These are phyloP conservation scores for Arthrobotrys iridis DNA, from an alignment of 2,329 filamentous ascomycete species.

Conservation along the genomic window DNA sequence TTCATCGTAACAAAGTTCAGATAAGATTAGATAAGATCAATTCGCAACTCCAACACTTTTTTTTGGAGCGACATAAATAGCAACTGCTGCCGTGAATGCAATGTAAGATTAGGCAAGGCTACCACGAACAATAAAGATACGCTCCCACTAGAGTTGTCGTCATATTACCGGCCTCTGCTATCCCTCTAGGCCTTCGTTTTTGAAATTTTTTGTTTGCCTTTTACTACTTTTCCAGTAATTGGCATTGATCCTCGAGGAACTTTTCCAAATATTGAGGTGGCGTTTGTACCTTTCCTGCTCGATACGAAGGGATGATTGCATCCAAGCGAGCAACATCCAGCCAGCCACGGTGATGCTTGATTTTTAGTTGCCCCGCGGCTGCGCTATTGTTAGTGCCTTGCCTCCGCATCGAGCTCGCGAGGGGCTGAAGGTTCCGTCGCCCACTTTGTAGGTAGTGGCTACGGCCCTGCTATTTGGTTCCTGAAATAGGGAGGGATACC, in stretches of 20 bases:
- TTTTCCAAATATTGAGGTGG: background rate
- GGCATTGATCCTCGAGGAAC: background rate
- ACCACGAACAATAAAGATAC: no score
- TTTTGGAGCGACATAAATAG: no score
- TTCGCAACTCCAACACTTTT: conserved; percentile 18
- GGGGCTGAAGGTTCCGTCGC: conserved; percentile 32
- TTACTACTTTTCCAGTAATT: no score
- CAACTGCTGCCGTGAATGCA: no score
- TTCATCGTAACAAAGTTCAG: no score
- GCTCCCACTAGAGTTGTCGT: no score
- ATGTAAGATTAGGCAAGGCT: no score
- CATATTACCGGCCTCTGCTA: no score
- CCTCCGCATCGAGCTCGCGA: conserved; percentile 20
- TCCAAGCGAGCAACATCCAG: conserved; percentile 24
- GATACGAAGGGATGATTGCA: conserved; percentile 3
- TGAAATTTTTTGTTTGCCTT: no score
- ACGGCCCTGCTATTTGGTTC: conserved; percentile 29
- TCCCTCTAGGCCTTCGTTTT: no score
- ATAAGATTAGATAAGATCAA: conserved; percentile 10
- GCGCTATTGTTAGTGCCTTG: conserved; percentile 34
- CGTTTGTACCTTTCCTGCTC: background rate
- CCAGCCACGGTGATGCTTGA: conserved; percentile 36
- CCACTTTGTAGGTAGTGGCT: background rate
- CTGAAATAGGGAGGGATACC: background rate
- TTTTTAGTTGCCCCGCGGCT: conserved; percentile 27